Base-by-base conservation (phyloP, 75 land plant genomes). In the Pinus taeda region DNA sequence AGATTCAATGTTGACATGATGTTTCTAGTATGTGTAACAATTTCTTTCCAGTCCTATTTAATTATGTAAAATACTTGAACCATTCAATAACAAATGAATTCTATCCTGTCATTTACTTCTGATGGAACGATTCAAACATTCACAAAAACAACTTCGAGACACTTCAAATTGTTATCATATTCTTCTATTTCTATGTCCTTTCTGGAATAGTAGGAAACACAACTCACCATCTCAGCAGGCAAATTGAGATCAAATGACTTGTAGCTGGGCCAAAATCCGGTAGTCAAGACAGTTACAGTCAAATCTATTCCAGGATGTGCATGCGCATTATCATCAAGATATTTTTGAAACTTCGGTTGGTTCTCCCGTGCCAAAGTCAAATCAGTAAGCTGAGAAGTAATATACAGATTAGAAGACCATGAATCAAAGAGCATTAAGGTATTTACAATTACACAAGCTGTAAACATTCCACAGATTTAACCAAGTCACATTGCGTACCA, bases 191-290 rank as follows among this genome's bases (percentile, higher is more conserved):
- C 55, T 9, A 49, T 49, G 9, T 9, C 55, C 11, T 49, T 9
- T 49, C 12, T 49, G 55, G 55, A 49, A 49, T 49, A 49, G 12
- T 49, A 2, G 11, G 55, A 49, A 49, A 9, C 55, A 49, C 62
- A 60, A 15, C 62, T 21, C 20, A 94, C 99, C 99, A 96, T 92
- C 77, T 96, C 99, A 30, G 93, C 86, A n/a, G 99, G 98, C 37
- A 96, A 88, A 75, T 96, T 93, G 24, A 96, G 86, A 79, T 96
- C 99, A 79, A 93, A 92, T 9, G 99, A 92, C 77, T 96, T 96
- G 78, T 96, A 96, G 76, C 98, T 96, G 30, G 99, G 99, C 98
- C 99, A 97, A 79, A 91, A 97, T 14, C 98, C 98, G 59, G 99
- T 93, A 29, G 98, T 97, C 56, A 97, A 78, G 57, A 97, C 95